Evolutionary conservation across 2,329 filamentous ascomycete species (phyloP).

Genomic region (Claviceps lovelessii): DNA sequence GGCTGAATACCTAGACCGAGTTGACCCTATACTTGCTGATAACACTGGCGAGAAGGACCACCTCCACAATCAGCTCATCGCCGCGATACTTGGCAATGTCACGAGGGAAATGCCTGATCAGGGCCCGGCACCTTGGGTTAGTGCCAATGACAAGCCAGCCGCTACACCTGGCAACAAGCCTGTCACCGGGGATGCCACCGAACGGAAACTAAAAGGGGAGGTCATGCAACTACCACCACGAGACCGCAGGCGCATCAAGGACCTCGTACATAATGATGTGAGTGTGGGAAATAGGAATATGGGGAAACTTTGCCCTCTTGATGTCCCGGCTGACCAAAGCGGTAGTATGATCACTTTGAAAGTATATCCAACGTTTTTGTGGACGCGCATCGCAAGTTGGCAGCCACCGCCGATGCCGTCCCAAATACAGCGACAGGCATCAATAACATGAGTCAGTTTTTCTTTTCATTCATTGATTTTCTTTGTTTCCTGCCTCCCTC

Average conservation of each 20-base stretch:
- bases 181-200: constrained; percentile 49
- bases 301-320: neutral
- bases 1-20: constrained; percentile 40
- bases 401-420: constrained; percentile 44
- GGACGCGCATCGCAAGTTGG: constrained; percentile 32
- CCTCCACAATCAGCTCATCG: constrained; percentile 53
- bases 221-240: constrained; percentile 56
- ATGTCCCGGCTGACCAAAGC: constrained; percentile 8
- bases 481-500: neutral
- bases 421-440: constrained; percentile 55
- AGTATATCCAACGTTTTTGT: constrained; percentile 36
- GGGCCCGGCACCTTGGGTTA: constrained; percentile 56
- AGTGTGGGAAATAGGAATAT: neutral
- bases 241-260: constrained; percentile 53
- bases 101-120: constrained; percentile 54
- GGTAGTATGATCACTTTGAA: constrained; percentile 40
- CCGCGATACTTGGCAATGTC: constrained; percentile 54
- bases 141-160: constrained; percentile 53
- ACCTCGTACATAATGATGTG: constrained; percentile 47
- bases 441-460: constrained; percentile 60
- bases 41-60: constrained; percentile 45
- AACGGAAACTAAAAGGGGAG: constrained; percentile 51
- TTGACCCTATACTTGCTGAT: constrained; percentile 46
- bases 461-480: no score
- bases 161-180: constrained; percentile 44